These are phyloP conservation scores for Anthracocystis walkeri DNA, from an alignment of 1,284 basidiomycete genomes.

Conservation along the genomic window DNA sequence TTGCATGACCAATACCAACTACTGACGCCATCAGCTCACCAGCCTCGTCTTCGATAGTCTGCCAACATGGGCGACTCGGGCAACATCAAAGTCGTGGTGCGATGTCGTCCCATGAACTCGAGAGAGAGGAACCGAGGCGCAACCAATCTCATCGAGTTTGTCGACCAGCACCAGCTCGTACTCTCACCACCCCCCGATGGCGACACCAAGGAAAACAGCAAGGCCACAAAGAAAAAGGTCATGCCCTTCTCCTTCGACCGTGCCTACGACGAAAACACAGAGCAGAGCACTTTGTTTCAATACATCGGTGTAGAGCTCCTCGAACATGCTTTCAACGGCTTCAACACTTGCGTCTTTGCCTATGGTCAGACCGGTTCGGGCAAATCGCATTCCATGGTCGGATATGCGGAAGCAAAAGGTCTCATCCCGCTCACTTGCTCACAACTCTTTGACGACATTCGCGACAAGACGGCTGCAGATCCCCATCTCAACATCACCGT, in stretches of 20 bases:
- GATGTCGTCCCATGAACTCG: conserved; percentile 65
- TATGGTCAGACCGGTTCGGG: conserved; percentile 67
- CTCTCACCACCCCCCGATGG: conserved; percentile 60
- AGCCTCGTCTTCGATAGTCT: no score
- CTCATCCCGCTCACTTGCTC: conserved; percentile 96
- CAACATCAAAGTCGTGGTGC: conserved; percentile 68
- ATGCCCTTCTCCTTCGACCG: conserved; percentile 67
- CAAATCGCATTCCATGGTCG: conserved; percentile 52
- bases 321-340: conserved; percentile 94
- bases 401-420: conserved; percentile 89
- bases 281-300: conserved; percentile 83
- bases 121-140: conserved; percentile 61
- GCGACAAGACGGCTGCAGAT: conserved; percentile 76
- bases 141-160: conserved; percentile 59
- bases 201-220: conserved; percentile 51
- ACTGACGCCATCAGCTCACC: background rate
- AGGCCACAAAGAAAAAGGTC: conserved; percentile 62
- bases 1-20: background rate
- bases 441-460: conserved; percentile 87
- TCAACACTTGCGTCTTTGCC: conserved; percentile 78
- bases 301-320: conserved; percentile 94
- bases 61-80: conserved; percentile 63
- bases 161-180: conserved; percentile 57
- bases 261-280: conserved; percentile 63
- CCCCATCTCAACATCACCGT: conserved; percentile 84